phyloP scores from a whole-genome alignment of 2,329 filamentous ascomycete species.

The Didymella arachidicola region DNA sequence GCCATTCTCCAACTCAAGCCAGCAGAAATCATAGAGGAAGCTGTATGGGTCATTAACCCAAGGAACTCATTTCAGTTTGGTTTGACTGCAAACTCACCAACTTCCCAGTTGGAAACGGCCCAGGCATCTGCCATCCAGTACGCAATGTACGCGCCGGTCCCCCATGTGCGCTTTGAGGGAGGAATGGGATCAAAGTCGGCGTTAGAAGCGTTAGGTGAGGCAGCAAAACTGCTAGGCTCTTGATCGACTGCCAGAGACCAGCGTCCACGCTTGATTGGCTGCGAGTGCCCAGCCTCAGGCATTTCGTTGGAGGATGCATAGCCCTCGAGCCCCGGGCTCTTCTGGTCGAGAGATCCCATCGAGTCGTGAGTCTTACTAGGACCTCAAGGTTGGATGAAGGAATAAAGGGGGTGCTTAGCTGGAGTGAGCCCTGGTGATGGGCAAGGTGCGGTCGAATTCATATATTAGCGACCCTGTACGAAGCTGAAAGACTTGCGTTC shows the following conservation, averaged over 20 bases:
- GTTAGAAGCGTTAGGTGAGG: constrained; percentile 45
- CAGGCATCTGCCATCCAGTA: constrained; percentile 55
- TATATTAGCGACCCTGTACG: neutral
- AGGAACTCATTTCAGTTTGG: too few relatives aligned
- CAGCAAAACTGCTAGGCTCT: constrained; percentile 48
- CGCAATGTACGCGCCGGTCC: constrained; percentile 44
- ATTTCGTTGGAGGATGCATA: constrained; percentile 32
- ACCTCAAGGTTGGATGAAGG: neutral
- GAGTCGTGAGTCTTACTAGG: neutral
- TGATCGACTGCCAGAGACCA: constrained; percentile 46
- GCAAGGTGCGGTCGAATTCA: neutral
- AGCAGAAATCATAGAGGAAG: constrained; percentile 43
- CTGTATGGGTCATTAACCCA: neutral
- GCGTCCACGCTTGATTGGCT: constrained; percentile 29
- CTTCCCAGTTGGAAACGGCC: constrained; percentile 52
- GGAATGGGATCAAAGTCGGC: constrained; percentile 52
- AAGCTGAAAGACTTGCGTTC: constrained; percentile 1
- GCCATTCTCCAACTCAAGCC: constrained; percentile 41
- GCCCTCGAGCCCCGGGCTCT: constrained; percentile 13
- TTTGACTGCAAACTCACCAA: constrained; percentile 30
- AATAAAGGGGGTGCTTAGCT: neutral
- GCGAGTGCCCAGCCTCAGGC: constrained; percentile 28
- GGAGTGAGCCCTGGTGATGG: neutral
- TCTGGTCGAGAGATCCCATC: constrained; percentile 20
- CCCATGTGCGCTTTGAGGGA: constrained; percentile 50